Evolutionary conservation across 2,329 filamentous ascomycete species (phyloP).

Genomic region (Sclerotinia borealis): DNA sequence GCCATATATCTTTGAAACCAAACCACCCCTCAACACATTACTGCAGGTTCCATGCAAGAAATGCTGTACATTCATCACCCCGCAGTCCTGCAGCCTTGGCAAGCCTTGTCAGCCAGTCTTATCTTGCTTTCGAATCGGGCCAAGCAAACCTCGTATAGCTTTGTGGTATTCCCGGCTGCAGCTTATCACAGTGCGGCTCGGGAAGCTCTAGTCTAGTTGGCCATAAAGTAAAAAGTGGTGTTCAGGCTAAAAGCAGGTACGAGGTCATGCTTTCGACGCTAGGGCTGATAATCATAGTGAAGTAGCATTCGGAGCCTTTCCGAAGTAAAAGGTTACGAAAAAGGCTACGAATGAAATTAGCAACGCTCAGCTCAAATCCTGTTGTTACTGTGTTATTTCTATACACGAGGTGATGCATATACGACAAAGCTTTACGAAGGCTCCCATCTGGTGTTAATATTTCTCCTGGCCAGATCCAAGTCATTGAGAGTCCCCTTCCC

Average conservation of each 20-base stretch:
- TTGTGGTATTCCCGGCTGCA: background rate
- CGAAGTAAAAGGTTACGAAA: background rate
- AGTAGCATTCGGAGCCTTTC: background rate
- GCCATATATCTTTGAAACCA: background rate
- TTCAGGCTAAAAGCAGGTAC: background rate
- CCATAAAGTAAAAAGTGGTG: background rate
- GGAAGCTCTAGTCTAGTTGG: background rate
- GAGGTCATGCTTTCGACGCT: background rate
- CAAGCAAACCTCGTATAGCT: constrained; percentile 3
- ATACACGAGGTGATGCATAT: background rate
- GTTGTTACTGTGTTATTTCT: background rate
- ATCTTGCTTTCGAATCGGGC: background rate
- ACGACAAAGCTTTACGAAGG: background rate
- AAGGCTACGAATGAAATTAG: background rate
- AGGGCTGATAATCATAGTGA: background rate
- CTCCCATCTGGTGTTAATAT: background rate
- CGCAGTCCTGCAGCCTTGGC: background rate
- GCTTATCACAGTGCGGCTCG: background rate
- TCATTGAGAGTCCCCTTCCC: background rate
- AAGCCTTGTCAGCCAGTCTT: background rate
- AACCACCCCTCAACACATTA: background rate
- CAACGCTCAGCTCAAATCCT: background rate
- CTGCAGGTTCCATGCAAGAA: background rate
- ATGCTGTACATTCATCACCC: background rate
- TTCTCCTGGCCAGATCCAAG: background rate